Percentiles rank a stretch among this genome's conserved stretches.
phyloP scores from a whole-genome alignment of 805 yeast genomes.

The Teunomyces cretensis region DNA sequence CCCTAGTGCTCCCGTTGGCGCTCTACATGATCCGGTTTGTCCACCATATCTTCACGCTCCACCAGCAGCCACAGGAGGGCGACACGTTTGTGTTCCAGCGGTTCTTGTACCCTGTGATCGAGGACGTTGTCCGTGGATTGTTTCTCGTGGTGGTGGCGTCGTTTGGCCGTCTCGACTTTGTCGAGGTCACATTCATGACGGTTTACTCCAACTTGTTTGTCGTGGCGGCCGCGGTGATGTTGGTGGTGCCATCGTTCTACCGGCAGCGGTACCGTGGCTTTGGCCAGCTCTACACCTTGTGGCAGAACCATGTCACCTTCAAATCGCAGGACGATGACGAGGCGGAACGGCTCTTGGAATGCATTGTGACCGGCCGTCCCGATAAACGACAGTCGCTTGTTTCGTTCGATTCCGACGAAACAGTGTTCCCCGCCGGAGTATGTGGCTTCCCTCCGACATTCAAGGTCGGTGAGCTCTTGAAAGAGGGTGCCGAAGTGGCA shows the following conservation, averaged over 20 bases:
- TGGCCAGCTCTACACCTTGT: conserved; percentile 15
- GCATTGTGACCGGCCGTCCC: conserved; percentile 7
- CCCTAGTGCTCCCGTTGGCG: conserved; percentile 7
- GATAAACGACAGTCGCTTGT: conserved; percentile 12
- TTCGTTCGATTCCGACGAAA: conserved; percentile 16
- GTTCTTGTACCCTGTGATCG: conserved; percentile 13
- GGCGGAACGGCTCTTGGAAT: conserved; percentile 8
- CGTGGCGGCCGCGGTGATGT: not conserved
- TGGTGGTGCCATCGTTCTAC: conserved; percentile 8
- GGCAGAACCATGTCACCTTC: conserved; percentile 15
- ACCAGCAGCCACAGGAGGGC: not conserved
- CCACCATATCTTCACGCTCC: conserved; percentile 13
- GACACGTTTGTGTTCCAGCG: conserved; percentile 6
- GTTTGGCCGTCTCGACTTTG: conserved; percentile 2
- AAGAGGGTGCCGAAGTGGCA: too few species aligned
- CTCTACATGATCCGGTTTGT: conserved; percentile 9
- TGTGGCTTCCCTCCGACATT: conserved; percentile 14
- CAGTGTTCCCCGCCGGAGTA: conserved; percentile 4
- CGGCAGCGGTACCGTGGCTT: conserved; percentile 13
- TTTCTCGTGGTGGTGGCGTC: conserved; percentile 7
- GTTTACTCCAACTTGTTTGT: conserved; percentile 7
- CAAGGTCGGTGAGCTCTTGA: conserved; percentile 4
- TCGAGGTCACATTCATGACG: conserved; percentile 10
- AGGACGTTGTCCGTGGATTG: conserved; percentile 9
- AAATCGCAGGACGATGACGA: conserved; percentile 9